Base-by-base conservation (phyloP, 2,329 filamentous ascomycete genomes). In the Sphaceloma murrayae region DNA sequence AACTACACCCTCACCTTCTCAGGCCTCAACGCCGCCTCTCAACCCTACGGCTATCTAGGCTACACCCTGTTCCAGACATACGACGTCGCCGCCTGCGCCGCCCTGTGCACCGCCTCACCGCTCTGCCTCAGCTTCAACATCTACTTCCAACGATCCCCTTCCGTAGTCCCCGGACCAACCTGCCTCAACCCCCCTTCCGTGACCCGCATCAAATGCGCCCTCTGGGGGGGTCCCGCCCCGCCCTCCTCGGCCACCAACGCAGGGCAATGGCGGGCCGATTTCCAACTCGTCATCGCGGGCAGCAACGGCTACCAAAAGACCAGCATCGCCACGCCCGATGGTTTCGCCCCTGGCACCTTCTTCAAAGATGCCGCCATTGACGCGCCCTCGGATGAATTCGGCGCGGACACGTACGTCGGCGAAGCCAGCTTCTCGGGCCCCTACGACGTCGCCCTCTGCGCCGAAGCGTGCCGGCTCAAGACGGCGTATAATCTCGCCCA, bases 231-330 rank as follows among this genome's bases (percentile, higher is more conserved):
- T 13, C 44, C 49, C 1, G 22, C 50, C 18, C 36, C 30, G 3
- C 7, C 30, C 11, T 29, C 19, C 27, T 47, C 48, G 14, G 47
- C 47, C 17, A 29, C 34, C 44, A 52, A 52, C 32, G 30, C 13
- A n/a, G 51, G 49, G 9, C 45, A 49, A 13, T 46, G 34, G 32
- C 51, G 53, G 32, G 48, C 51, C 13, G 46, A 55, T 18, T 60
- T 60, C 48, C 43, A 56, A 27, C 53, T 58, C 27, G 50, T 60
- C 44, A 56, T 60, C 42, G 58, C 54, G 33, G 58, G 50, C 7
- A 55, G 53, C 42, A 60, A 60, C 49, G 58, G 58, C 8, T 54
- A 47, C 34, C 49, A 54, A 22, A 56, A 54, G 53, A 49, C 54
- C 31, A 46, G 40, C 48, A 56, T 57, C 43, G 46, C 48, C 11